Evolutionary conservation across 441 rosid species (phyloP), one percentile per base, ranked within the genome.

Genomic region (Croton laevigatus): DNA sequence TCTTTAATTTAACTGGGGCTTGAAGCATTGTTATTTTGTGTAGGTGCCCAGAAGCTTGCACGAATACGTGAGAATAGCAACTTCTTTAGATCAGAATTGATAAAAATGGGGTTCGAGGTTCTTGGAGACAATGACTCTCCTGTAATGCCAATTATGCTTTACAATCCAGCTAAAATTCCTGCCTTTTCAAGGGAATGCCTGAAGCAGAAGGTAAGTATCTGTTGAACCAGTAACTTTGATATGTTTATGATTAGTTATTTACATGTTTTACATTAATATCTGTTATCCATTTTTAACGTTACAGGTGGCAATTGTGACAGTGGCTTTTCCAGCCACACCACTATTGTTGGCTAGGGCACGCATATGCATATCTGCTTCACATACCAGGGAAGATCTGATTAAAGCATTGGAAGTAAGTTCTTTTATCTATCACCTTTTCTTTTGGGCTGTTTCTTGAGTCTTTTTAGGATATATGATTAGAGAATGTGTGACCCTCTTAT

Each of bases 71-170:
- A 90, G 71, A 94, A 91, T 74, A 90, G 97, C 82, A 94, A 91
- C 86, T 91, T 94, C 76, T 94, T 84, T 78, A 82, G 92, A 80
- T 89, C 97, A 58, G 97, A 90, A 76, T 80, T 94, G 73, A 89
- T 84, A 76, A 91, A 91, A 81, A 88, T 90, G 98, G 98, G 98
- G 16, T 94, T 91, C 70, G 97, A 94, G 82, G 97, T 91, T 77
- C 85, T 90, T 71, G 97, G 98, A 67, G 98, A 94, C 77, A 84
- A 85, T 68, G 97, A 94, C 77, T 91, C 98, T 62, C 95, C 97
- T 38, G 83, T 94, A n/a, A 90, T 94, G 96, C 95, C 97, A 7
- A 90, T 91, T 64, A 91, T 94, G 98, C 89, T 94, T 73, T 94
- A 94, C 82, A 91, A 91, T 76, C 97, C 97, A 48, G 95, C 95